A percentile compares a stretch with the other conserved stretches of the same genome.
Conservation (phyloP, 371 early-diverging fungal species). For the Mucor piriformis region DNA sequence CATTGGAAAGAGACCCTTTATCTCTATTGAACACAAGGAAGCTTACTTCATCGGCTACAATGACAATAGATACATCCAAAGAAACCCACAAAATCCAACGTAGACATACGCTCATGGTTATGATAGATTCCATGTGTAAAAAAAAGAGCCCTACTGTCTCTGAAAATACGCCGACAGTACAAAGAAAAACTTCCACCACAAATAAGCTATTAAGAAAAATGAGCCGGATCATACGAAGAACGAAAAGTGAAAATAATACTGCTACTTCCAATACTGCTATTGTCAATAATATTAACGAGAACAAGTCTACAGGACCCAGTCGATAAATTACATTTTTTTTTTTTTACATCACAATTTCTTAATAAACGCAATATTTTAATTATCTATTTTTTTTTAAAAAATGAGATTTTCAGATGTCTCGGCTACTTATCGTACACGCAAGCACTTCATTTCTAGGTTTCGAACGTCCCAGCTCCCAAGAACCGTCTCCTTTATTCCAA, state of each 20-base stretch:
- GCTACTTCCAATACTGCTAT: neutral
- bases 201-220: slow-evolving; percentile 15
- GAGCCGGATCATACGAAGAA: slow-evolving; percentile 16
- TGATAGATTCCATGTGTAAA: slow-evolving; percentile 10
- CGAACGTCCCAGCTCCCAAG: slow-evolving; percentile 2
- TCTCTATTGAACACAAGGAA: neutral
- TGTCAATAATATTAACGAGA: neutral
- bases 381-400: neutral
- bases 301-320: neutral
- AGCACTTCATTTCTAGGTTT: neutral
- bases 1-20: slow-evolving; percentile 5
- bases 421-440: neutral
- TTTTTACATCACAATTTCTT: neutral
- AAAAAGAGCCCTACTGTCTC: neutral
- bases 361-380: neutral
- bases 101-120: slow-evolving; percentile 6
- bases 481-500: neutral
- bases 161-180: neutral
- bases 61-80: neutral
- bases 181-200: neutral
- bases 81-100: neutral
- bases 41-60: neutral
- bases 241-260: slow-evolving; percentile 15
- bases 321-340: neutral
- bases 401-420: neutral